Percentiles rank a stretch among this genome's conserved stretches.
These are phyloP conservation scores for Phialophora macrospora DNA, from an alignment of 2,329 filamentous ascomycete species.

Conservation along the genomic window DNA sequence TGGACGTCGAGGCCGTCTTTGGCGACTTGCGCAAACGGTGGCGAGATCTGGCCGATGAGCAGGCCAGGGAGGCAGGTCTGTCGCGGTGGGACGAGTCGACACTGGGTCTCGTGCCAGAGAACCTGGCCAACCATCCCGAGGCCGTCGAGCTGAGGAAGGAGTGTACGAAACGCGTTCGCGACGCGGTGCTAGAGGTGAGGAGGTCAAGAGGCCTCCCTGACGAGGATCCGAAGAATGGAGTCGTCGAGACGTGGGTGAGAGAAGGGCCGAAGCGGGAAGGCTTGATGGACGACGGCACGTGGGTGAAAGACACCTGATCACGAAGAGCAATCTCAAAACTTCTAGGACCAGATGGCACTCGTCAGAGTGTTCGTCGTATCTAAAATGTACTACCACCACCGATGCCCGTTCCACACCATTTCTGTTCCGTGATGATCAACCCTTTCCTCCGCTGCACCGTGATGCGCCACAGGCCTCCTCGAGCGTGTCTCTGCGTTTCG, in stretches of 20 bases:
- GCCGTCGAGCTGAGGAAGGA: conserved; percentile 77
- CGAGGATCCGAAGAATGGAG: conserved; percentile 74
- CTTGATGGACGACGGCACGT: conserved; percentile 62
- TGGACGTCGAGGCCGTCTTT: conserved; percentile 76
- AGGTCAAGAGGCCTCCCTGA: conserved; percentile 74
- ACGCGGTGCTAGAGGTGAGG: conserved; percentile 80
- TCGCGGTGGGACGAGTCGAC: conserved; percentile 39
- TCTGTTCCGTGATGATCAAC: neutral
- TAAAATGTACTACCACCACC: neutral
- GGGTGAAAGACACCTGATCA: conserved; percentile 60
- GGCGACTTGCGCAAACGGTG: conserved; percentile 76
- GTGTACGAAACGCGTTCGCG: conserved; percentile 75
- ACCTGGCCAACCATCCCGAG: conserved; percentile 71
- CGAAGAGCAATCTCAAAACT: neutral
- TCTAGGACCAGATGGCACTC: neutral
- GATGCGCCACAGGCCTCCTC: neutral
- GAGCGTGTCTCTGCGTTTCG: neutral
- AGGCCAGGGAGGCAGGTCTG: conserved; percentile 31
- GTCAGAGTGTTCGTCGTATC: neutral
- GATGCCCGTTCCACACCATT: neutral
- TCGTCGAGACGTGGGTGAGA: conserved; percentile 79
- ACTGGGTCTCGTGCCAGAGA: conserved; percentile 65
- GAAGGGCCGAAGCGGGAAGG: conserved; percentile 61
- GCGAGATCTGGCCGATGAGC: conserved; percentile 61
- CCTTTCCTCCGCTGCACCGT: neutral